Percentiles rank a stretch among this genome's conserved stretches.
Evolutionary conservation across 345 rosid species (phyloP).

Genomic region (Rhizophora apiculata): DNA sequence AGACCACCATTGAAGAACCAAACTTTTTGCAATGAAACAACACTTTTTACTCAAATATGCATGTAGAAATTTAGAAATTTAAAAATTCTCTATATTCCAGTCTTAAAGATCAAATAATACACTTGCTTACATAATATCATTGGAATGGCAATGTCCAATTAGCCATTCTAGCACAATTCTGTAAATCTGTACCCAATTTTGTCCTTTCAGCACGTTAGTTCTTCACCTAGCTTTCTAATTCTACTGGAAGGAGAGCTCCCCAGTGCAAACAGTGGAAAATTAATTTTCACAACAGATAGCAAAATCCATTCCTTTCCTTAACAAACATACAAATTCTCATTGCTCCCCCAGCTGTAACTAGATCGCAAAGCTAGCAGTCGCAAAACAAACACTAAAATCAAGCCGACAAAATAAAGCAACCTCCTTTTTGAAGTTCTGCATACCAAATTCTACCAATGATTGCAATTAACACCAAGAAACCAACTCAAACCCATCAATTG

Average conservation of each 20-base stretch:
- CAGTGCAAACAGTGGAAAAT: too few relatives aligned
- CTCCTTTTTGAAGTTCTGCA: background rate
- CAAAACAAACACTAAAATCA: background rate
- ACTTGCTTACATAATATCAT: too few relatives aligned
- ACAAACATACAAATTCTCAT: background rate
- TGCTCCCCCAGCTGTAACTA: background rate
- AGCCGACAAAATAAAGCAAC: conserved; percentile 7
- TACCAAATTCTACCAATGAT: background rate
- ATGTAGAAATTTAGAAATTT: too few relatives aligned
- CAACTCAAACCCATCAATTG: background rate
- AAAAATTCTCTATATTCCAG: too few relatives aligned
- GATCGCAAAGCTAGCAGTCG: background rate
- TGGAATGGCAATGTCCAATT: too few relatives aligned
- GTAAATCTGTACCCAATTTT: too few relatives aligned
- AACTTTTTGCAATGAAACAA: too few relatives aligned
- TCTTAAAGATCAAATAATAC: too few relatives aligned
- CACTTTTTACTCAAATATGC: too few relatives aligned
- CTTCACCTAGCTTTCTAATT: background rate
- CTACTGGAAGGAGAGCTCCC: background rate
- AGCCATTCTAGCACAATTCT: too few relatives aligned
- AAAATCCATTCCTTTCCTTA: background rate
- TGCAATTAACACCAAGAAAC: background rate
- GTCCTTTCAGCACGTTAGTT: background rate
- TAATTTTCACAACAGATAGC: background rate
- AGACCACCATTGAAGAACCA: too few relatives aligned